Conservation (phyloP, 169 alveolate species). For the Babesia sp. region DNA sequence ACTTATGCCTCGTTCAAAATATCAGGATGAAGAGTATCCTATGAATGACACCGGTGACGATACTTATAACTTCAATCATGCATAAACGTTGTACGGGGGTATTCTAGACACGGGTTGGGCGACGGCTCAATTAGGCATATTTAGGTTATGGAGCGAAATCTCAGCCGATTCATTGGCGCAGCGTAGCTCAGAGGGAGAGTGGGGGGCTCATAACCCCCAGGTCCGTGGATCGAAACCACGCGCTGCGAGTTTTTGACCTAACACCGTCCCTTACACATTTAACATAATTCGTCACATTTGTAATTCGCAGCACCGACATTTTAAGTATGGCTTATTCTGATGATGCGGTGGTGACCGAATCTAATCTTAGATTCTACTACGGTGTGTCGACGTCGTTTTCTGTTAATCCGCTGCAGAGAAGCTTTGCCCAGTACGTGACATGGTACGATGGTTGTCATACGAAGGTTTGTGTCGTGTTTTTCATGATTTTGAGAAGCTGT, state of each 20-base stretch:
- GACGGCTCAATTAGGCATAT: no score
- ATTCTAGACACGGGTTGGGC: not conserved
- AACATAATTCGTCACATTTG: not conserved
- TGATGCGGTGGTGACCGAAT: slow-evolving; percentile 61
- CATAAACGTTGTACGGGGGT: not conserved
- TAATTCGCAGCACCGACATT: not conserved
- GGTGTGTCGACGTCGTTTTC: slow-evolving; percentile 20
- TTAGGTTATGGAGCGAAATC: not conserved
- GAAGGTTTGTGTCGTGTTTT: slow-evolving; percentile 31
- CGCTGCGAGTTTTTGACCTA: slow-evolving; percentile 79
- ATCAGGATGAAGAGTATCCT: slow-evolving; percentile 31
- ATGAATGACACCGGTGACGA: not conserved
- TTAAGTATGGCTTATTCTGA: slow-evolving; percentile 36
- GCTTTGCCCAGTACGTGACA: slow-evolving; percentile 60
- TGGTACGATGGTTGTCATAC: slow-evolving; percentile 63
- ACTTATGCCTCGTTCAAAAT: slow-evolving; percentile 16
- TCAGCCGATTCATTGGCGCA: slow-evolving; percentile 61
- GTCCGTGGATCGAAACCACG: slow-evolving; percentile 94
- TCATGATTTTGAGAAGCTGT: not conserved
- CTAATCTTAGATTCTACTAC: slow-evolving; percentile 65
- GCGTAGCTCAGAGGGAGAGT: slow-evolving; percentile 94
- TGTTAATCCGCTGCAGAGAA: slow-evolving; percentile 33
- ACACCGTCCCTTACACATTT: not conserved
- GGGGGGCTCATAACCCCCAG: slow-evolving; percentile 95
- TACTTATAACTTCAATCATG: not conserved